A percentile compares a stretch with the other conserved stretches of the same genome.
These are phyloP conservation scores for Hirsutella rhossiliensis DNA, from an alignment of 2,329 filamentous ascomycete genomes.

Conservation along the genomic window DNA sequence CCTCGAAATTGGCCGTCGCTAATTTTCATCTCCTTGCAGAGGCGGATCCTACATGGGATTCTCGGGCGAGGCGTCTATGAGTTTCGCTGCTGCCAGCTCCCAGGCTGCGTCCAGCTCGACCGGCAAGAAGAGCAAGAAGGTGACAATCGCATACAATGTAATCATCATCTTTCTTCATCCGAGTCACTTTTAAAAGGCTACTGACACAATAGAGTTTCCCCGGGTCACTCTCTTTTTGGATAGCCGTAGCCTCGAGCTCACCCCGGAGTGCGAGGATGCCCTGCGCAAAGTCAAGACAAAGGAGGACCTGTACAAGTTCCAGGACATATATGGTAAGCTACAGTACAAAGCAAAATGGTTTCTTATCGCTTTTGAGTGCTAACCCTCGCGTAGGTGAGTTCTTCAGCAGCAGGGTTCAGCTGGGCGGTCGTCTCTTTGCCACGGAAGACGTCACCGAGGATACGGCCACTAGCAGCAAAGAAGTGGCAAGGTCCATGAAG, in stretches of 20 bases:
- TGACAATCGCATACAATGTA: conserved; percentile 4
- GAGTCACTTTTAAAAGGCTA: neutral
- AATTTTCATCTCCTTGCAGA: too few species aligned
- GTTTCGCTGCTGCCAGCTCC: neutral
- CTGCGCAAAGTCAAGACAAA: neutral
- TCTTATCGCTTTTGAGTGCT: too few species aligned
- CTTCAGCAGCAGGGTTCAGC: conserved; percentile 2
- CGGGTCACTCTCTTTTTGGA: conserved; percentile 3
- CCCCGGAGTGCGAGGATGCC: neutral
- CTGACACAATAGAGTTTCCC: conserved; percentile 1
- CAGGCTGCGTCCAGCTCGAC: neutral
- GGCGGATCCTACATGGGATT: neutral
- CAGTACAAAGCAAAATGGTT: too few species aligned
- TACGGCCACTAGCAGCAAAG: neutral
- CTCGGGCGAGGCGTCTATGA: neutral
- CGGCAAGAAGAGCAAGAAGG: conserved; percentile 1
- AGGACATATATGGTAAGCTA: neutral
- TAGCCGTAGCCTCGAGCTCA: conserved; percentile 2
- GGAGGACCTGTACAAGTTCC: neutral
- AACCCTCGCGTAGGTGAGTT: neutral
- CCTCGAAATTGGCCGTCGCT: too few species aligned
- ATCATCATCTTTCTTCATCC: neutral
- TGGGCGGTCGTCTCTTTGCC: conserved; percentile 4
- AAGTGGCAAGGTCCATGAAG: conserved; percentile 1
- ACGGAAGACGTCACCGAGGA: conserved; percentile 1